Base-by-base conservation (phyloP, 208 protist genomes). In the Acanthamoeba lenticulata region DNA sequence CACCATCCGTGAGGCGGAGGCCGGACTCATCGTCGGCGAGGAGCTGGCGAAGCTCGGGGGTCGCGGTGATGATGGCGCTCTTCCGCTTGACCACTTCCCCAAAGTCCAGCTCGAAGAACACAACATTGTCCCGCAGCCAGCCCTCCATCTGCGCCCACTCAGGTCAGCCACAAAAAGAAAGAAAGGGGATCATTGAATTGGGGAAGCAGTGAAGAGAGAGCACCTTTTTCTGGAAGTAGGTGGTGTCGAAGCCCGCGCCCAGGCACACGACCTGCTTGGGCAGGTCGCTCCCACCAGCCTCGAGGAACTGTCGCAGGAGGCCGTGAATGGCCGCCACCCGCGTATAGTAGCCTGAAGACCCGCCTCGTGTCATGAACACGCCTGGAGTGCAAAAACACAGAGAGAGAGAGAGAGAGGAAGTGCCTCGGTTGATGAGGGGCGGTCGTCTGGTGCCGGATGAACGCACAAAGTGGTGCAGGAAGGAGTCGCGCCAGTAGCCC, bases 191-290 rank as follows among this genome's bases (percentile, higher is more conserved):
- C n/a, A n/a, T n/a, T n/a, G n/a, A n/a, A n/a, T n/a, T n/a, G n/a
- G n/a, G n/a, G n/a, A n/a, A n/a, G n/a, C n/a, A n/a, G n/a, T n/a
- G n/a, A n/a, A n/a, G n/a, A n/a, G n/a, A n/a, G n/a, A n/a, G n/a
- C 4, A 89, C 86, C 86, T 92, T 92, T 27, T 77, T 67, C 40
- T 88, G 77, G 27, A 94, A 94, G 77, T 79, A 94, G 32, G 47
- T 45, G 1, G 92, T 94, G 60, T 94, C 92, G 38, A 94, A 94
- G 38, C 92, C 92, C 2, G 72, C 69, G n/a, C 92, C 92, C 7
- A 94, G 92, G n/a, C 32, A 88, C 7, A 94, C 42, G n/a, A 94
- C 47, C 45, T 94, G 92, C 38, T 52, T 74, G 36, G 52, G 19
- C 4, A 29, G 4, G 1, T 34, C 60, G 7, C 17, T n/a, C 27